A percentile compares a stretch with the other conserved stretches of the same genome.
phyloP scores from a whole-genome alignment of 495 filamentous ascomycete genomes.

The Darksidea phi region DNA sequence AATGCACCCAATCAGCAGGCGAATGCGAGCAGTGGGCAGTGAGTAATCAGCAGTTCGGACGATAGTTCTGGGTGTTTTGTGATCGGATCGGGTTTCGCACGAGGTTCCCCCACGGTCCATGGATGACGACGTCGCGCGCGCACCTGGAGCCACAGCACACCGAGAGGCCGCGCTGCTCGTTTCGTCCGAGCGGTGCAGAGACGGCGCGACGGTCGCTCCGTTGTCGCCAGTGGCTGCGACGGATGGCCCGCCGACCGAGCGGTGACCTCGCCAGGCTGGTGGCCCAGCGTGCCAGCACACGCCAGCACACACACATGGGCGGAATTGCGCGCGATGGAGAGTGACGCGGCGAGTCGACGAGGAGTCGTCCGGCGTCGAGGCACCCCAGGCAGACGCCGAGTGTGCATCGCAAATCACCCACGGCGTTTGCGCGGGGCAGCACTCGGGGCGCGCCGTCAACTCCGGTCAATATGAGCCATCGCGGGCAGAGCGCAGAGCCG shows the following conservation, averaged over 20 bases:
- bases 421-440: no score
- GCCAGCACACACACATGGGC: no score
- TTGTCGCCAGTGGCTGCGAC: neutral
- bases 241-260: constrained; percentile 16
- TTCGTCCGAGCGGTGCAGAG: constrained; percentile 6
- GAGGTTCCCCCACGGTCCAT: constrained; percentile 9
- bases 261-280: constrained; percentile 4
- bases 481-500: no score
- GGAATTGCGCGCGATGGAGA: no score
- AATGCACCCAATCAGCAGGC: neutral
- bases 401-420: no score
- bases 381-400: neutral
- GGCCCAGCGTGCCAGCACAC: constrained; percentile 2
- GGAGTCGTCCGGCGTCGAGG: neutral
- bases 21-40: neutral
- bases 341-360: no score
- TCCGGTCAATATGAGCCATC: no score
- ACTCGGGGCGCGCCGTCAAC: no score
- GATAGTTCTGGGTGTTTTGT: neutral
- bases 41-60: neutral
- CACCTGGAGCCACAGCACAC: neutral
- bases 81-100: constrained; percentile 8
- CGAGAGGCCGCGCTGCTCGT: constrained; percentile 8
- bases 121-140: no score
- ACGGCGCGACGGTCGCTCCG: neutral